phyloP scores from a whole-genome alignment of 495 filamentous ascomycete genomes.

The Aspergillus bridgeri region DNA sequence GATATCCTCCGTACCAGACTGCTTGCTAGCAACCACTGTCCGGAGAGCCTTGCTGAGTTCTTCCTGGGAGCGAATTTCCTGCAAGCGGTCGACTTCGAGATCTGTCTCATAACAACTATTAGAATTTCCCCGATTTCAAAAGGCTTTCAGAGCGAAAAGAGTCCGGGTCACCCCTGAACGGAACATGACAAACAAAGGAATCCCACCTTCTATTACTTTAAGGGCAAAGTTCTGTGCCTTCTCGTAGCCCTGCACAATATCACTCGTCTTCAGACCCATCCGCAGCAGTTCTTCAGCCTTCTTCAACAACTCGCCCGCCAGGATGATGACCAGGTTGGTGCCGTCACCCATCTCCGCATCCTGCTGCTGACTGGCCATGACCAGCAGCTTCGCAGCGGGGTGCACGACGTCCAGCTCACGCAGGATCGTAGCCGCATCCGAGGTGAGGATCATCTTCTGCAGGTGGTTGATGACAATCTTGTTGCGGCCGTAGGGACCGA shows the following conservation, averaged over 20 bases:
- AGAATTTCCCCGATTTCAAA: neutral
- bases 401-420: constrained; percentile 98
- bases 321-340: constrained; percentile 94
- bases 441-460: constrained; percentile 99
- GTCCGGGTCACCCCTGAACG: constrained; percentile 8
- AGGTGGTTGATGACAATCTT: constrained; percentile 99
- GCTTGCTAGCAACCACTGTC: constrained; percentile 95
- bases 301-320: constrained; percentile 93
- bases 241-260: constrained; percentile 94
- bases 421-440: constrained; percentile 95
- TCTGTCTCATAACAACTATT: constrained; percentile 40
- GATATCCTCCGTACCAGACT: constrained; percentile 85
- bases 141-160: constrained; percentile 13
- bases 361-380: constrained; percentile 99
- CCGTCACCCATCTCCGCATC: constrained; percentile 99
- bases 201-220: constrained; percentile 71
- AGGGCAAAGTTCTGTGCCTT: constrained; percentile 86
- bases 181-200: constrained; percentile 1
- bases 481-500: constrained; percentile 97
- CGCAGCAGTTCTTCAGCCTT: constrained; percentile 95
- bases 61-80: constrained; percentile 69
- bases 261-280: constrained; percentile 94
- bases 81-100: constrained; percentile 85
- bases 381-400: constrained; percentile 95
- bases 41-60: constrained; percentile 94